Evolutionary conservation across 2,329 filamentous ascomycete species (phyloP).

Genomic region (Fusarium devonianum): DNA sequence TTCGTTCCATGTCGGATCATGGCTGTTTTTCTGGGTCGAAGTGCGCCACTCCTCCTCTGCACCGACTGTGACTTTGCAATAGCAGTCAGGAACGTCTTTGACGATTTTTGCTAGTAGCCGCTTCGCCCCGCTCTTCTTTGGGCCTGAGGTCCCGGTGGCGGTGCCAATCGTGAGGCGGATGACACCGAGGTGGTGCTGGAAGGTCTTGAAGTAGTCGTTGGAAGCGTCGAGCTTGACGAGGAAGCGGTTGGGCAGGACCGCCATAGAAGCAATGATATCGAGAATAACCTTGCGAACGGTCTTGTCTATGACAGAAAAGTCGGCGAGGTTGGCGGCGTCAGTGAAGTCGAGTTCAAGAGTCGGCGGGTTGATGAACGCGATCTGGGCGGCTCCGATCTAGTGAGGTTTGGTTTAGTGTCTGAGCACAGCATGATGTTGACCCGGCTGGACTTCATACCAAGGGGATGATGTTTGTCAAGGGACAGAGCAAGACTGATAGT

Average conservation of each 20-base stretch:
- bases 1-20: slow-evolving; percentile 38
- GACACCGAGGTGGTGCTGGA: slow-evolving; percentile 36
- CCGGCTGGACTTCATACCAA: slow-evolving; percentile 21
- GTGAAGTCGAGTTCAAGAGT: slow-evolving; percentile 39
- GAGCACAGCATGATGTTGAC: neutral
- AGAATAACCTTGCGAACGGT: slow-evolving; percentile 38
- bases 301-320: slow-evolving; percentile 35
- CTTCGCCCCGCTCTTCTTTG: slow-evolving; percentile 38
- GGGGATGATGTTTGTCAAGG: slow-evolving; percentile 36
- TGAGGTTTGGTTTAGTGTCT: neutral
- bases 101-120: slow-evolving; percentile 32
- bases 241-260: slow-evolving; percentile 40
- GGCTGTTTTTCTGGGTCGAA: slow-evolving; percentile 36
- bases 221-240: slow-evolving; percentile 37
- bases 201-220: slow-evolving; percentile 43
- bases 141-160: slow-evolving; percentile 32
- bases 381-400: slow-evolving; percentile 38
- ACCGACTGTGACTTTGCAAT: slow-evolving; percentile 35
- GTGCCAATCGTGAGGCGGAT: slow-evolving; percentile 35
- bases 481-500: slow-evolving; percentile 34
- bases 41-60: slow-evolving; percentile 39
- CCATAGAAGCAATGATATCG: slow-evolving; percentile 37
- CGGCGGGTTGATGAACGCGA: slow-evolving; percentile 39
- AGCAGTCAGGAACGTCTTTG: slow-evolving; percentile 39
- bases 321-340: slow-evolving; percentile 38